These are phyloP conservation scores for Nakaseomyces uthaithaninus DNA, from an alignment of 1,139 yeast species.

Conservation along the genomic window DNA sequence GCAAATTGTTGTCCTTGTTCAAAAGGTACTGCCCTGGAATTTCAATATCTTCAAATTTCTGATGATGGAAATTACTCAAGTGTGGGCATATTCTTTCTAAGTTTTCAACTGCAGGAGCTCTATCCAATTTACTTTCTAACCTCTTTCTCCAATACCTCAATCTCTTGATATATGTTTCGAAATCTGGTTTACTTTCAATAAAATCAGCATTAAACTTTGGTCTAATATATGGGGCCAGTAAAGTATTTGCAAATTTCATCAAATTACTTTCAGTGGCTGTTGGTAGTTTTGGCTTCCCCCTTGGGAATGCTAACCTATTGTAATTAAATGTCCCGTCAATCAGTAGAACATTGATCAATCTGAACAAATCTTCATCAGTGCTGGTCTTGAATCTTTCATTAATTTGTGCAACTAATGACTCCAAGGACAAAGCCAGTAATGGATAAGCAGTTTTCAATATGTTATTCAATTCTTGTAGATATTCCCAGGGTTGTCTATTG, in stretches of 20 bases:
- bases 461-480: slow-evolving; percentile 91
- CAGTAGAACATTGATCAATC: slow-evolving; percentile 82
- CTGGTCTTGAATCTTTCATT: slow-evolving; percentile 89
- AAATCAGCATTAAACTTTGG: slow-evolving; percentile 90
- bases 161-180: slow-evolving; percentile 77
- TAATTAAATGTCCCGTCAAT: slow-evolving; percentile 89
- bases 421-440: slow-evolving; percentile 80
- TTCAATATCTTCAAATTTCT: slow-evolving; percentile 94
- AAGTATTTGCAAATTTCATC: slow-evolving; percentile 85
- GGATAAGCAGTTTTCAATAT: slow-evolving; percentile 96
- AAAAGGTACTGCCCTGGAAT: slow-evolving; percentile 92
- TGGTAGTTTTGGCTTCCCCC: slow-evolving; percentile 82
- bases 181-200: slow-evolving; percentile 77
- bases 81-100: slow-evolving; percentile 91
- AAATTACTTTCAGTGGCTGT: slow-evolving; percentile 88
- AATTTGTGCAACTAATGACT: slow-evolving; percentile 91
- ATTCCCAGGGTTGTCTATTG: slow-evolving; percentile 78
- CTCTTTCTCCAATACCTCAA: slow-evolving; percentile 90
- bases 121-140: slow-evolving; percentile 81
- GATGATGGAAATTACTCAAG: slow-evolving; percentile 93
- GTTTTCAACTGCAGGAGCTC: slow-evolving; percentile 63
- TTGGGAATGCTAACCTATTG: slow-evolving; percentile 76
- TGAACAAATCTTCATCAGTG: slow-evolving; percentile 92
- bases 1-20: slow-evolving; percentile 75
- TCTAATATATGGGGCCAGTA: slow-evolving; percentile 80